These are phyloP conservation scores for Ascosphaera aggregata DNA, from an alignment of 2,329 filamentous ascomycete species.

Conservation along the genomic window DNA sequence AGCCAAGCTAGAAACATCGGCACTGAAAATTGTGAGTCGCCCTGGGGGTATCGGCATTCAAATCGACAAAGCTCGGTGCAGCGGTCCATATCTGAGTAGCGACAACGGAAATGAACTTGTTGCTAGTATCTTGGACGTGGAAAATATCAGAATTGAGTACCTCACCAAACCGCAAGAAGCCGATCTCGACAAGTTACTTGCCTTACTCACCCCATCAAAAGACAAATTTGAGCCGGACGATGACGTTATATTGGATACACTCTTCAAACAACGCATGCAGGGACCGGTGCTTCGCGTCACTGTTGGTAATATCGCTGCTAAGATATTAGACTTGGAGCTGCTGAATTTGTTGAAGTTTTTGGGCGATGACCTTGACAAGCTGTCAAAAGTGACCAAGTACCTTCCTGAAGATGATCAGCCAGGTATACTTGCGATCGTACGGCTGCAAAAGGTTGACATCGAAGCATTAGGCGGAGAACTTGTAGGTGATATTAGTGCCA, in stretches of 20 bases:
- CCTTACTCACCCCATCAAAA: constrained; percentile 75
- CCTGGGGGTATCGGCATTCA: constrained; percentile 47
- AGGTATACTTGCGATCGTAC: constrained; percentile 48
- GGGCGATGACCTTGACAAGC: constrained; percentile 52
- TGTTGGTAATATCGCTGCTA: constrained; percentile 38
- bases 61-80: constrained; percentile 51
- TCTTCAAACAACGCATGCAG: constrained; percentile 66
- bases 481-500: constrained; percentile 39
- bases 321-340: constrained; percentile 38
- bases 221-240: constrained; percentile 75
- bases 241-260: constrained; percentile 82
- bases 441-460: constrained; percentile 37
- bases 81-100: constrained; percentile 36
- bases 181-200: constrained; percentile 62
- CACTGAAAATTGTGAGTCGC: constrained; percentile 58
- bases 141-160: constrained; percentile 48
- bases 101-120: constrained; percentile 17
- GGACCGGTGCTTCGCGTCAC: constrained; percentile 57
- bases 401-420: constrained; percentile 88
- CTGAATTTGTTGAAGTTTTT: constrained; percentile 46
- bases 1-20: constrained; percentile 50
- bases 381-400: constrained; percentile 82
- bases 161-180: constrained; percentile 47
- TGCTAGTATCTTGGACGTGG: constrained; percentile 29
- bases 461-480: constrained; percentile 25